Evolutionary conservation across 2,329 filamentous ascomycete genomes (phyloP), one percentile per base, ranked within the genome.

Genomic region (Xylaria sp.): DNA sequence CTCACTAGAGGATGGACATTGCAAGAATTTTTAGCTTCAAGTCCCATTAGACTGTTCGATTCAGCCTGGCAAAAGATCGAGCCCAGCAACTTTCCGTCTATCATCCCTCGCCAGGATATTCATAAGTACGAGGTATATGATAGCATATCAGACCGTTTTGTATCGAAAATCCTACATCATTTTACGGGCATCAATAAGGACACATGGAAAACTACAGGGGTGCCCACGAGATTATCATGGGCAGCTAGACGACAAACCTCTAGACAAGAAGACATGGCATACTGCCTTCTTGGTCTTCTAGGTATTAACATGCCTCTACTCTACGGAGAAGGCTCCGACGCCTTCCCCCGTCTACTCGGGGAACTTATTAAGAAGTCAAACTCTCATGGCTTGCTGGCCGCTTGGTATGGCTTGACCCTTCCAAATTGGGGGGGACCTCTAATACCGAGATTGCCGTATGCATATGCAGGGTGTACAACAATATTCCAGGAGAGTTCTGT

Each of bases 251-350:
- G 68, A 6, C 29, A 61, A 12, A 72, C 70, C 2, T 65, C 68
- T 2, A 62, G 70, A 40, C 18, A 51, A 32, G 71, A 73, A 60
- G 71, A 73, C 25, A 53, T 60, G 44, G 66, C 70, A 9, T 73
- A 72, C 12, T 69, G 72, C 42, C 63, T 72, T 23, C 48, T 73
- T 42, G 65, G 67, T 50, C 57, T 73, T 21, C 35, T 73, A 6
- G 63, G 65, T 32, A 69, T 73, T 4, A 69, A 69, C n/a, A 73
- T 73, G 69, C 69, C 72, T 21, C 55, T 72, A 0, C 55, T 72
- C 8, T 71, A 73, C 16, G 70, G 69, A 16, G 70, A 73, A 53
- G 65, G 69, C 3, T 13, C 42, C 18, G 6, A 9, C 5, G 60
- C 54, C 48, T 69, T 63, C 21, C 21, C 42, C 21, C 63, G 59